phyloP scores from a whole-genome alignment of 176 grass and related monocot genomes.

The Microstegium vimineum region DNA sequence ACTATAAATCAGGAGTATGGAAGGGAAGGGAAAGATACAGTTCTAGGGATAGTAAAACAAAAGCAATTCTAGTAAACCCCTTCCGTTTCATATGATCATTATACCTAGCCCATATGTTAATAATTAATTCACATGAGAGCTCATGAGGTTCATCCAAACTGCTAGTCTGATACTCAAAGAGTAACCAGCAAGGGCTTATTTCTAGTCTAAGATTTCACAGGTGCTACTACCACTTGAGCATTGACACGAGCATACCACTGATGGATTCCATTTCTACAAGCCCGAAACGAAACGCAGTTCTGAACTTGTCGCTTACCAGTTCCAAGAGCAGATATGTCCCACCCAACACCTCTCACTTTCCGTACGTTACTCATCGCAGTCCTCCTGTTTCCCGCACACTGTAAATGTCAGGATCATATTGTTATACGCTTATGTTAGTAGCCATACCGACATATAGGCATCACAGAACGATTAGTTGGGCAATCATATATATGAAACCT shows the following conservation, averaged over 20 bases:
- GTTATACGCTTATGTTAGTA: neutral
- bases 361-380: slow-evolving; percentile 86
- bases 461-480: neutral
- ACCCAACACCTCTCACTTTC: slow-evolving; percentile 94
- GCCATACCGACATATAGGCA: neutral
- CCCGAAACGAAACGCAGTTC: neutral
- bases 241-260: neutral
- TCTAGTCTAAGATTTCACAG: neutral
- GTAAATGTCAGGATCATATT: slow-evolving; percentile 5
- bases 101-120: neutral
- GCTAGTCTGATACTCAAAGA: neutral
- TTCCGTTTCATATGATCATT: neutral
- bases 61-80: too few species aligned
- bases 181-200: neutral
- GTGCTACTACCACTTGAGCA: neutral
- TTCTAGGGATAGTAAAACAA: too few species aligned
- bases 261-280: neutral
- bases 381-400: slow-evolving; percentile 97
- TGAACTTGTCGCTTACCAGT: slow-evolving; percentile 51
- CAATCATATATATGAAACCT: slow-evolving; percentile 35
- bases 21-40: too few species aligned
- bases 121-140: neutral
- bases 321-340: slow-evolving; percentile 89
- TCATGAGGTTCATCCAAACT: neutral
- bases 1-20: too few species aligned